These are phyloP conservation scores for Coemansia brasiliensis DNA, from an alignment of 192 early-diverging fungal species.

Conservation along the genomic window DNA sequence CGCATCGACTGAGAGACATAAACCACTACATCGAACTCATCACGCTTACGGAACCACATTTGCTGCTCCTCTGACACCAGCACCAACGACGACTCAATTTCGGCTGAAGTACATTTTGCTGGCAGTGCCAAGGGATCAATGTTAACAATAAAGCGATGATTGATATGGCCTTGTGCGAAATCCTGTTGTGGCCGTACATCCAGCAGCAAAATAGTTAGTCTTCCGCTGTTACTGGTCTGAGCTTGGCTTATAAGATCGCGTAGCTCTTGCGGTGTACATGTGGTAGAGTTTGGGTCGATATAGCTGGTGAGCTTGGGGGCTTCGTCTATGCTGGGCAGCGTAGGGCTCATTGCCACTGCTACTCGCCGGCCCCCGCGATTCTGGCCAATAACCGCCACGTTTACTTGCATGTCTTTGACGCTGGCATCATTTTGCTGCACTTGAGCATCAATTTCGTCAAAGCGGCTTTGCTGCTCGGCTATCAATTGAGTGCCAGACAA, in stretches of 20 bases:
- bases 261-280: conserved; percentile 40
- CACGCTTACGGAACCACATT: conserved; percentile 63
- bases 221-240: conserved; percentile 19
- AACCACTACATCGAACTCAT: conserved; percentile 72
- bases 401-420: neutral
- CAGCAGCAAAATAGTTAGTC: conserved; percentile 64
- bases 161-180: conserved; percentile 68
- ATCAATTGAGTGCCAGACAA: conserved; percentile 2
- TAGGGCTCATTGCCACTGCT: conserved; percentile 12
- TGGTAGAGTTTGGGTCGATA: conserved; percentile 23
- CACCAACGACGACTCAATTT: conserved; percentile 60
- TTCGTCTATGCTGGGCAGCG: conserved; percentile 5
- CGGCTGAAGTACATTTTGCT: conserved; percentile 58
- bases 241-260: conserved; percentile 41
- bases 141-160: conserved; percentile 66
- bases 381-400: conserved; percentile 2
- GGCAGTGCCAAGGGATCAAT: conserved; percentile 69
- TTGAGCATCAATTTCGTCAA: conserved; percentile 47
- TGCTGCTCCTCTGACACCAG: conserved; percentile 61
- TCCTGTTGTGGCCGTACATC: conserved; percentile 76
- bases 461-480: conserved; percentile 21
- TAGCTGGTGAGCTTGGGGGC: conserved; percentile 8
- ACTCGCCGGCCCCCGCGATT: neutral
- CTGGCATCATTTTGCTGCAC: conserved; percentile 28
- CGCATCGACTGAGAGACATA: conserved; percentile 63